Evolutionary conservation across 345 rosid genomes (phyloP), one percentile per base, ranked within the genome.

Genomic region (Populus davidiana): DNA sequence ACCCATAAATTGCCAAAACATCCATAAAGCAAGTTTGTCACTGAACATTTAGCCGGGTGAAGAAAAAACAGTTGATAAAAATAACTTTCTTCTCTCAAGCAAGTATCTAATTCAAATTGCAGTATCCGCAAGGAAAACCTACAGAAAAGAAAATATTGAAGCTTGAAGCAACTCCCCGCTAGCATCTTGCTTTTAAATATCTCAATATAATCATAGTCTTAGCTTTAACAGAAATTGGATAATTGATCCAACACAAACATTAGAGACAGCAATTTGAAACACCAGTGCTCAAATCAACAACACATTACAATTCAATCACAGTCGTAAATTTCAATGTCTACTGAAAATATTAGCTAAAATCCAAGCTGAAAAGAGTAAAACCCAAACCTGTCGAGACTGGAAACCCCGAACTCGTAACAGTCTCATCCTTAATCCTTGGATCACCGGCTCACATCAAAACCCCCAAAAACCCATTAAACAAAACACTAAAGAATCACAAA

Each of bases 381-480:
- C 54, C 35, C 35, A n/a, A 77, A 96, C 99, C 99, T 92, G 94
- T 69, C 98, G 97, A 71, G 97, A 89, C 50, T 89, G 90, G 69
- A 95, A 91, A 88, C 94, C 97, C 99, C 99, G 92, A 64, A 87
- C 85, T 76, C 98, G 85, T 83, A 31, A 92, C 85, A 20, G 97
- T 87, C 82, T 87, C 97, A 79, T 96, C 98, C 83, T 90, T 90
- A 27, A 27, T 27, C 27, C 27, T 27, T 10, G 97, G 91, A 79
- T 96, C 77, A 83, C 88, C 98, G 91, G 88, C 72, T 70, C 81
- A 67, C 20, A 47, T 69, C 74, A 59, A 69, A 56, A 69, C 6
- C 33, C 49, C 76, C 27, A 18, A 63, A 63, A 66, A 59, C 13
- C 78, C 7, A 18, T 29, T 33, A 79, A 44, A 75, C 21, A 73